Percentiles rank a stretch among this genome's conserved stretches.
Conservation (phyloP, 495 filamentous ascomycete genomes). For the Neurospora hispaniola region DNA sequence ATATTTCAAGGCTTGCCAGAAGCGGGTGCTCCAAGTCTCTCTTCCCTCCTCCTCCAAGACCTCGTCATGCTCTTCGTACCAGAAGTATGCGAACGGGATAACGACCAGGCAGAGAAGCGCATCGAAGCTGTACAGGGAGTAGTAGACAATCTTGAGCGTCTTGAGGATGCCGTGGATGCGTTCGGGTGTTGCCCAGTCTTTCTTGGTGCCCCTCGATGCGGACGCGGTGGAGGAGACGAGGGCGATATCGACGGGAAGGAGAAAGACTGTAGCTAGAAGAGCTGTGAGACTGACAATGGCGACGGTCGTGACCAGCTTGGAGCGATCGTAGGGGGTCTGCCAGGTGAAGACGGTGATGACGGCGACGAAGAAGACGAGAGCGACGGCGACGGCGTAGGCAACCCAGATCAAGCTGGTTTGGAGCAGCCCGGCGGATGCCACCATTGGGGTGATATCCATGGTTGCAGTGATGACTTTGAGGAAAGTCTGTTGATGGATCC, state of each 20-base stretch:
- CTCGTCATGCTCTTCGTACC: slow-evolving; percentile 93
- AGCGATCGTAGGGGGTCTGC: slow-evolving; percentile 79
- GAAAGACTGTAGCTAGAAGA: slow-evolving; percentile 81
- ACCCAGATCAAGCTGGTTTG: slow-evolving; percentile 85
- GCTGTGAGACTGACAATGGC: slow-evolving; percentile 76
- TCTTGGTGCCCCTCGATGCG: slow-evolving; percentile 66
- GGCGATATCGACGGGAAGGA: slow-evolving; percentile 92
- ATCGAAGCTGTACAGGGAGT: slow-evolving; percentile 83
- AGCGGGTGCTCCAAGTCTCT: slow-evolving; percentile 54
- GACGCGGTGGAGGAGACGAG: slow-evolving; percentile 81
- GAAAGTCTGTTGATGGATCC: background rate
- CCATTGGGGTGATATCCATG: slow-evolving; percentile 23
- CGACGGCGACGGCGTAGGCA: slow-evolving; percentile 73
- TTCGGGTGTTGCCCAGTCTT: slow-evolving; percentile 84
- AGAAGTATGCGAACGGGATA: slow-evolving; percentile 95
- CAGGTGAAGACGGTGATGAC: slow-evolving; percentile 77
- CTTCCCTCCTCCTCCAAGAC: slow-evolving; percentile 65
- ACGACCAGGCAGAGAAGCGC: slow-evolving; percentile 83
- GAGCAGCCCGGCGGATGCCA: slow-evolving; percentile 52
- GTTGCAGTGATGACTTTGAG: background rate
- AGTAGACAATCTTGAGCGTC: slow-evolving; percentile 83
- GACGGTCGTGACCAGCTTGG: slow-evolving; percentile 65
- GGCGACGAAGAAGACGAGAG: slow-evolving; percentile 56
- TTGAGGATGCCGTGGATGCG: slow-evolving; percentile 63
- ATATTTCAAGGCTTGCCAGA: slow-evolving; percentile 84